Percentiles rank a stretch among this genome's conserved stretches.
Conservation (phyloP, 1,284 basidiomycete species). For the Leccinum subfulvum region DNA sequence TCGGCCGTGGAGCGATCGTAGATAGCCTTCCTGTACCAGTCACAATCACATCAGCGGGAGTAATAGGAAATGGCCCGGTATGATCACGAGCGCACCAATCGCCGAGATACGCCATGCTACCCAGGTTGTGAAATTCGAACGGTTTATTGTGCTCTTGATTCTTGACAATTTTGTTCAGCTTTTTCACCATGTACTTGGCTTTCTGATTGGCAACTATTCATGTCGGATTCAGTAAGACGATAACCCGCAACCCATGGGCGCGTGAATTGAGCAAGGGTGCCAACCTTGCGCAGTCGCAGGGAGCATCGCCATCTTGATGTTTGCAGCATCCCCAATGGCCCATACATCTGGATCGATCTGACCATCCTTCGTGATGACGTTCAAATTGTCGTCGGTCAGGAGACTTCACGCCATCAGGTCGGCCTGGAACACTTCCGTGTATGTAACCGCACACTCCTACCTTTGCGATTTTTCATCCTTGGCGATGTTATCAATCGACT, state of each 20-base stretch:
- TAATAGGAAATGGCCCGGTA: not conserved
- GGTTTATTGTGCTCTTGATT: constrained; percentile 41
- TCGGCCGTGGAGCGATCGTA: constrained; percentile 62
- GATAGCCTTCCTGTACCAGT: constrained; percentile 62
- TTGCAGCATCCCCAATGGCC: constrained; percentile 81
- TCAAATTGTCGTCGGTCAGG: constrained; percentile 61
- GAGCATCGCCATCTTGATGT: constrained; percentile 57
- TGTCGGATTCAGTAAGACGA: constrained; percentile 12
- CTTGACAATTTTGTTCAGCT: constrained; percentile 61
- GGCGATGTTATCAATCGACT: constrained; percentile 55
- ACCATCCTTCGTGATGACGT: constrained; percentile 56
- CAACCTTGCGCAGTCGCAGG: constrained; percentile 83
- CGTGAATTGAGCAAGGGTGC: constrained; percentile 17
- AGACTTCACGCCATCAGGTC: constrained; percentile 39
- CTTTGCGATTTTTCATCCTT: constrained; percentile 64
- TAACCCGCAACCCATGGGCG: constrained; percentile 34
- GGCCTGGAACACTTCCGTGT: constrained; percentile 11
- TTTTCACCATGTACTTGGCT: constrained; percentile 69
- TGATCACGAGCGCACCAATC: constrained; percentile 50
- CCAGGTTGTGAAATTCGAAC: constrained; percentile 72
- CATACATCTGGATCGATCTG: constrained; percentile 71
- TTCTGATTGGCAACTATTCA: constrained; percentile 76
- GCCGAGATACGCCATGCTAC: constrained; percentile 81
- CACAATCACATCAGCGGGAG: not conserved
- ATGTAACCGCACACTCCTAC: constrained; percentile 36